Conservation (phyloP, 768 basidiomycete species). For the Lepiota brunneoincarnata region DNA sequence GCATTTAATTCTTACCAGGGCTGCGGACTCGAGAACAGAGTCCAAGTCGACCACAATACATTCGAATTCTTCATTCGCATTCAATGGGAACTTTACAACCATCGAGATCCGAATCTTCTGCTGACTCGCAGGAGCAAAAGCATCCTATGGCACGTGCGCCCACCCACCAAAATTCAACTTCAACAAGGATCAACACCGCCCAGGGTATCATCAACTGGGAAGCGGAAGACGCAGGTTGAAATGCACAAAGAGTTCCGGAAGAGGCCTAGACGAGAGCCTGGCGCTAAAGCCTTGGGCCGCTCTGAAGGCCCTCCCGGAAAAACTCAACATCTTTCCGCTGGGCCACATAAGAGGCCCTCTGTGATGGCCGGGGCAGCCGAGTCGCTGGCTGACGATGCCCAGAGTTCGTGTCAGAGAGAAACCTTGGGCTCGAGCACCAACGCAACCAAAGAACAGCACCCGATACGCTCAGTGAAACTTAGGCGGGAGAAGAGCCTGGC, state of each 20-base stretch:
- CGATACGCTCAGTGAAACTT: no score
- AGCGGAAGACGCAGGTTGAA: background rate
- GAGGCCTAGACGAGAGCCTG: background rate
- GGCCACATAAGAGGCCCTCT: no score
- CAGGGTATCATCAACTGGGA: background rate
- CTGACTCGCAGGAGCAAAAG: background rate
- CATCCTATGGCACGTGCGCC: background rate
- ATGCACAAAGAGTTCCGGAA: background rate
- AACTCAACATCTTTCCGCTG: no score
- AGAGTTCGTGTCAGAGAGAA: no score
- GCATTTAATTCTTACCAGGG: background rate
- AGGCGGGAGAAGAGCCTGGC: background rate
- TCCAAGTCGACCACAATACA: background rate
- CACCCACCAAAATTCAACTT: background rate
- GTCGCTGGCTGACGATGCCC: no score
- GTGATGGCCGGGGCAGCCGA: no score
- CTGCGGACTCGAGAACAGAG: background rate
- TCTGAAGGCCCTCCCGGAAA: no score
- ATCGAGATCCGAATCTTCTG: background rate
- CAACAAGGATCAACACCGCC: background rate
- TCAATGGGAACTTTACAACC: conserved; percentile 20
- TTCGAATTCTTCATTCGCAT: conserved; percentile 17
- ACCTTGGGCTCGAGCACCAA: no score
- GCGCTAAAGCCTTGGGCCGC: background rate
- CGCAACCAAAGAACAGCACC: no score